Percentiles rank a stretch among this genome's conserved stretches.
These are phyloP conservation scores for Coemansia sp. DNA, from an alignment of 192 early-diverging fungal genomes.

Conservation along the genomic window DNA sequence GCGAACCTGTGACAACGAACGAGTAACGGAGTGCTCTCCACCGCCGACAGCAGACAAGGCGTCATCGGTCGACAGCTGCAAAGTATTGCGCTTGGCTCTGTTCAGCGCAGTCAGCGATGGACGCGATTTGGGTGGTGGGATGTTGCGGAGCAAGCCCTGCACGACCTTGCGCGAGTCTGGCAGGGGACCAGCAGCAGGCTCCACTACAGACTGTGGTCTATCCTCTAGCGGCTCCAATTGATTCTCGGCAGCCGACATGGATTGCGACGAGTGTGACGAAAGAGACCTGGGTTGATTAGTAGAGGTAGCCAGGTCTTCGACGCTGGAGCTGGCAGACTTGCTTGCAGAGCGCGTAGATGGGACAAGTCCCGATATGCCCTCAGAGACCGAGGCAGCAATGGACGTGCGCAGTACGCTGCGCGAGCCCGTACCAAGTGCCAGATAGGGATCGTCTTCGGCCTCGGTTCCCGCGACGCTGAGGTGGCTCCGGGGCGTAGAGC, in stretches of 20 bases:
- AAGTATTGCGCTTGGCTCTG: slow-evolving; percentile 50
- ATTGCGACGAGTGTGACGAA: neutral
- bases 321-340: neutral
- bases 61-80: slow-evolving; percentile 24
- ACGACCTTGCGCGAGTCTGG: slow-evolving; percentile 52
- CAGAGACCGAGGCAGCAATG: slow-evolving; percentile 30
- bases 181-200: neutral
- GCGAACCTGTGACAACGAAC: slow-evolving; percentile 9
- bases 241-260: neutral
- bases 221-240: neutral
- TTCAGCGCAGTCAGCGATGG: slow-evolving; percentile 43
- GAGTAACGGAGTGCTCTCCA: slow-evolving; percentile 8
- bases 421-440: slow-evolving; percentile 18
- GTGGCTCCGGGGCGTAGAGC: slow-evolving; percentile 21
- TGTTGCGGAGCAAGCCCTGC: slow-evolving; percentile 46
- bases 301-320: neutral
- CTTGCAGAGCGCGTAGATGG: neutral
- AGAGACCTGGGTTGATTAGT: neutral
- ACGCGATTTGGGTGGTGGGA: slow-evolving; percentile 41
- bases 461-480: slow-evolving; percentile 8
- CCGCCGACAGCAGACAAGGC: slow-evolving; percentile 1
- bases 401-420: slow-evolving; percentile 42
- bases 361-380: slow-evolving; percentile 19
- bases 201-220: neutral
- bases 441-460: slow-evolving; percentile 40